Evolutionary conservation across 2,329 filamentous ascomycete genomes (phyloP), one percentile per base, ranked within the genome.

Genomic region (Aspergillus awamori): DNA sequence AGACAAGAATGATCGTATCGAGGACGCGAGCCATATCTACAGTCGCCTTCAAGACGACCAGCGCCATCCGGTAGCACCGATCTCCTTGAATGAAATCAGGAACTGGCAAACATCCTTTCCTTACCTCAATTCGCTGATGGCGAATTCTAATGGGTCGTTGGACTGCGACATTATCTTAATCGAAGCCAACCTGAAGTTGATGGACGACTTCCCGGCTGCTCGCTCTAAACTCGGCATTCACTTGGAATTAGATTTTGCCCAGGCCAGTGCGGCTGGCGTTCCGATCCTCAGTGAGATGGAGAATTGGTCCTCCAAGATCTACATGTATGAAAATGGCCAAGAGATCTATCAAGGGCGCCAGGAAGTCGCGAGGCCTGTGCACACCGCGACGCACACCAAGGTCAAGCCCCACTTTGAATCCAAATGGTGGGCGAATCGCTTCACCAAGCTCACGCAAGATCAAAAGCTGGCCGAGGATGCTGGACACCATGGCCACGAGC

Each of bases 131-230:
- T 64, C 72, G 1, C 67, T 79, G 48, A 65, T 78, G 28, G 70
- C 78, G 36, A 70, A 76, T 22, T 59, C 69, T 13, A 71, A 71
- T 38, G 70, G 70, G 15, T 67, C 75, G 2, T 53, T 77, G 10
- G 71, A 77, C 28, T 79, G 76, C 56, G 79, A 82, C 45, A 71
- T 82, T 4, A 77, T 81, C 39, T 63, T 81, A 8, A 68, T 82
- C 20, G 78, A 82, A 62, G 73, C 75, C 3, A 79, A 74, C 52
- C 72, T 81, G 22, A 66, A 78, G 57, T 64, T 81, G 24, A 80
- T 80, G 77, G 69, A 70, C 11, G 76, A 80, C 58, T 80, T 79
- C 57, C 79, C 79, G 41, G 77, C 76, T 6, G 65, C 71, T 1
- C 69, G 74, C 15, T 80, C 79, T 26, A 74, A 71, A 41, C 69